These are phyloP conservation scores for Diaporthe amygdali DNA, from an alignment of 2,329 filamentous ascomycete genomes.

Conservation along the genomic window DNA sequence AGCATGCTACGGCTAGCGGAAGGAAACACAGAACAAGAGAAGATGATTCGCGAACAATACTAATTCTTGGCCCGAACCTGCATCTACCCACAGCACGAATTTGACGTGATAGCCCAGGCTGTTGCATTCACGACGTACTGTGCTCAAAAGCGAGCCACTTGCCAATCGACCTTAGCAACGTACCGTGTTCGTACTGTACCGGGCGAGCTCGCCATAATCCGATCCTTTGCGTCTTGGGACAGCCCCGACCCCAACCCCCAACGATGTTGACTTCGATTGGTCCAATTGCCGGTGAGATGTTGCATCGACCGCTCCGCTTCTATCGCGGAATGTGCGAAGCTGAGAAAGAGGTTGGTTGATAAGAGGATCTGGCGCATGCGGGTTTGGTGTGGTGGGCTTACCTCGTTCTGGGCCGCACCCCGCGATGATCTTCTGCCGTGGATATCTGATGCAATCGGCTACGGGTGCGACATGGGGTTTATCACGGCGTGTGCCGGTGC, in stretches of 20 bases:
- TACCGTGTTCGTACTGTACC: neutral
- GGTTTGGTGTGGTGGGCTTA: neutral
- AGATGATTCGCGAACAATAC: neutral
- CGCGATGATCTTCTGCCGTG: conserved; percentile 1
- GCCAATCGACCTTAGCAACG: neutral
- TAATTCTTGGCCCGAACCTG: neutral
- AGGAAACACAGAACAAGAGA: neutral
- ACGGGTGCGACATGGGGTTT: neutral
- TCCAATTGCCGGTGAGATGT: neutral
- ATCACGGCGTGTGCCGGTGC: neutral
- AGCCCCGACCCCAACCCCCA: neutral
- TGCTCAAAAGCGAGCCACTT: neutral
- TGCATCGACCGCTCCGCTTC: neutral
- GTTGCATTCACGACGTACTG: neutral
- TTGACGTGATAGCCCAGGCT: neutral
- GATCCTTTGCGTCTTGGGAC: neutral
- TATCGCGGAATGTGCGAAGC: neutral
- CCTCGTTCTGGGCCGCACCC: neutral
- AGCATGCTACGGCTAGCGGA: neutral
- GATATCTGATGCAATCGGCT: neutral
- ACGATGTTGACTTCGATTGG: neutral
- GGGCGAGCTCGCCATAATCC: neutral
- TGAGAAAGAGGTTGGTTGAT: neutral
- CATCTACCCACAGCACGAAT: neutral
- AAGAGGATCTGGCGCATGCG: neutral